A percentile compares a stretch with the other conserved stretches of the same genome.
These are phyloP conservation scores for Picea abies DNA, from an alignment of 83 land plant species.

Conservation along the genomic window DNA sequence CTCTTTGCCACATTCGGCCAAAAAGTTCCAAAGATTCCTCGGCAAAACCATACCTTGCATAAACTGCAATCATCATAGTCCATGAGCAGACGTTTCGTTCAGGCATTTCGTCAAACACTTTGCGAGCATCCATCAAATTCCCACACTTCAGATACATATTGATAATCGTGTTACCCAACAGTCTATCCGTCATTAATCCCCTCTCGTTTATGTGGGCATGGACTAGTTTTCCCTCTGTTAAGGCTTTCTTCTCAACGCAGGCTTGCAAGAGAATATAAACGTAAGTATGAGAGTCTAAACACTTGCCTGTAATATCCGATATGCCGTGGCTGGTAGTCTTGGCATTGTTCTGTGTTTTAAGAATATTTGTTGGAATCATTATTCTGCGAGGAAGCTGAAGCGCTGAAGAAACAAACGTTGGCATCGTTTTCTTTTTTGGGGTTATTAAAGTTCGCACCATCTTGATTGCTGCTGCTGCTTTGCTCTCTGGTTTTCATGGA, in stretches of 20 bases:
- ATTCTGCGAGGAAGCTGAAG: too few species aligned
- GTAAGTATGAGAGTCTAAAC: too few species aligned
- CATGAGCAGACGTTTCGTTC: constrained; percentile 14
- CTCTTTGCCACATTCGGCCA: not conserved
- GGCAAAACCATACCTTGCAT: not conserved
- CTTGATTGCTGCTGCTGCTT: too few species aligned
- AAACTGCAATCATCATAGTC: constrained; percentile 25
- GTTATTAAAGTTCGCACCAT: too few species aligned
- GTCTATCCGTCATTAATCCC: constrained; percentile 7
- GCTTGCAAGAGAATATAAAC: not conserved
- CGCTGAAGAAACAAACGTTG: too few species aligned
- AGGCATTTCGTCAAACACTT: constrained; percentile 16
- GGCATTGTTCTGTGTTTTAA: too few species aligned
- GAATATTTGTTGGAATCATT: too few species aligned
- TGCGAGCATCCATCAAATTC: constrained; percentile 11
- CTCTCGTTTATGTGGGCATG: constrained; percentile 11
- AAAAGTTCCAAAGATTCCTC: not conserved
- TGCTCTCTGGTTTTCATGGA: too few species aligned
- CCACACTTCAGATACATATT: constrained; percentile 19
- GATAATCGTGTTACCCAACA: constrained; percentile 13
- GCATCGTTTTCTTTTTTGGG: too few species aligned
- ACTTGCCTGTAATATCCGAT: too few species aligned
- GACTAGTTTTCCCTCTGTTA: not conserved
- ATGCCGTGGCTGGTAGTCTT: too few species aligned
- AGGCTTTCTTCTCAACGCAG: constrained; percentile 11